Percentiles rank a stretch among this genome's conserved stretches.
Conservation (phyloP, 2,329 filamentous ascomycete species). For the Hymenoscyphus repandus region DNA sequence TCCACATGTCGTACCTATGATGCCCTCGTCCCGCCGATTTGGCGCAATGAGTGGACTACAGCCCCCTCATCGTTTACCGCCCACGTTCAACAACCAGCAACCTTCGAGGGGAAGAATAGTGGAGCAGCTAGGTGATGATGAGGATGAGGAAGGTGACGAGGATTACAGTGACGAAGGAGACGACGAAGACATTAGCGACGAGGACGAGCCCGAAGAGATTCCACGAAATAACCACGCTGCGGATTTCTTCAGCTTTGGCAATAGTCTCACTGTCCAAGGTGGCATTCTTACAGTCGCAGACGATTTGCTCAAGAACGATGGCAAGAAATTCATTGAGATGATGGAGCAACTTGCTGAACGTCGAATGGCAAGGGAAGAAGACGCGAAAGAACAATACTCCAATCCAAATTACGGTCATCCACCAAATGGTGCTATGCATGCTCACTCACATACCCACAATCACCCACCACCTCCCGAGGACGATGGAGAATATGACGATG, state of each 20-base stretch:
- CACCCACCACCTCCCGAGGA: conserved; percentile 70
- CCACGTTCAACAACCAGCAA: conserved; percentile 58
- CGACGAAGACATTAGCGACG: conserved; percentile 66
- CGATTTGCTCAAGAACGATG: conserved; percentile 96
- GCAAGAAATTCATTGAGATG: conserved; percentile 99
- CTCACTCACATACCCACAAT: conserved; percentile 49
- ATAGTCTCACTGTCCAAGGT: conserved; percentile 92
- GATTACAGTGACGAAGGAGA: conserved; percentile 48
- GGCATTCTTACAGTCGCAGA: conserved; percentile 98
- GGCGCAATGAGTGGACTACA: conserved; percentile 48
- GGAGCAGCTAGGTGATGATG: conserved; percentile 49
- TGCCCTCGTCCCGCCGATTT: conserved; percentile 62
- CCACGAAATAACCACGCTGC: conserved; percentile 59
- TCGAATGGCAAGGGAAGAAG: conserved; percentile 93
- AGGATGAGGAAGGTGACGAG: conserved; percentile 45
- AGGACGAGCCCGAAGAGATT: conserved; percentile 58
- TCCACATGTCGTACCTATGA: conserved; percentile 62
- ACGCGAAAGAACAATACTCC: conserved; percentile 62
- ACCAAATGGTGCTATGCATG: conserved; percentile 49
- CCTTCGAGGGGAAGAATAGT: conserved; percentile 72
- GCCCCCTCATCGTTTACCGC: conserved; percentile 52
- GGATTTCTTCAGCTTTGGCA: conserved; percentile 97
- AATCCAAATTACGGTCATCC: conserved; percentile 53
- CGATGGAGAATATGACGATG: conserved; percentile 50
- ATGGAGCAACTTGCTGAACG: conserved; percentile 99